A percentile compares a stretch with the other conserved stretches of the same genome.
phyloP scores from a whole-genome alignment of 352 stramenopile species.

The Phytophthora ohioensis region DNA sequence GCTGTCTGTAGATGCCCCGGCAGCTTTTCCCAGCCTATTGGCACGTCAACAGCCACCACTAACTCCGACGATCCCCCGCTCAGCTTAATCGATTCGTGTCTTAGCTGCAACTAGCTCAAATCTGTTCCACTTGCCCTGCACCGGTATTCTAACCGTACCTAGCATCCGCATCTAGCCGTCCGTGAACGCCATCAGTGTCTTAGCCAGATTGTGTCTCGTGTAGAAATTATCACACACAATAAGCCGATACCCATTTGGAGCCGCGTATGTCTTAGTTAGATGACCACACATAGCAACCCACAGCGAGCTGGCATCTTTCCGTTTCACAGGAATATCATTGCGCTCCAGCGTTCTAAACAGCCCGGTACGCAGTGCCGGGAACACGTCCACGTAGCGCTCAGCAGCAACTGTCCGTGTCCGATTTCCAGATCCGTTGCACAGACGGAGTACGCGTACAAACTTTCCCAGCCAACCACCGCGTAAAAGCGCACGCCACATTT shows the following conservation, averaged over 20 bases:
- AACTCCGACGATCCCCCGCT: not conserved
- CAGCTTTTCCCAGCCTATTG: not conserved
- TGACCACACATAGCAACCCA: constrained; percentile 13
- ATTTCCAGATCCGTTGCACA: constrained; percentile 18
- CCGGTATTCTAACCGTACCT: not conserved
- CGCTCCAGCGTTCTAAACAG: not conserved
- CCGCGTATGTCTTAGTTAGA: not conserved
- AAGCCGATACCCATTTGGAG: not conserved
- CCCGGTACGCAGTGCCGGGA: not conserved
- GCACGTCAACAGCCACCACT: constrained; percentile 5
- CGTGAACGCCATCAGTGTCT: constrained; percentile 10
- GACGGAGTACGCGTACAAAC: not conserved
- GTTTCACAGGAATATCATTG: not conserved
- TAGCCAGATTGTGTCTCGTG: constrained; percentile 8
- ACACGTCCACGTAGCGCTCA: constrained; percentile 7
- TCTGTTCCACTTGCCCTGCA: constrained; percentile 2
- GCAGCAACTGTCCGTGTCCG: not conserved
- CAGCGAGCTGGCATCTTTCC: constrained; percentile 1
- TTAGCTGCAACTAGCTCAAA: not conserved
- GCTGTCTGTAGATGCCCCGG: constrained; percentile 2
- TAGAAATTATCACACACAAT: constrained; percentile 22
- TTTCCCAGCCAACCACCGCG: constrained; percentile 9
- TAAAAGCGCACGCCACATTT: constrained; percentile 18
- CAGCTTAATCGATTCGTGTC: not conserved
- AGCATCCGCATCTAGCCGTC: not conserved